Evolutionary conservation across 139 green algal species (phyloP), one percentile per base, ranked within the genome.

Genomic region (Micractinium sp.): DNA sequence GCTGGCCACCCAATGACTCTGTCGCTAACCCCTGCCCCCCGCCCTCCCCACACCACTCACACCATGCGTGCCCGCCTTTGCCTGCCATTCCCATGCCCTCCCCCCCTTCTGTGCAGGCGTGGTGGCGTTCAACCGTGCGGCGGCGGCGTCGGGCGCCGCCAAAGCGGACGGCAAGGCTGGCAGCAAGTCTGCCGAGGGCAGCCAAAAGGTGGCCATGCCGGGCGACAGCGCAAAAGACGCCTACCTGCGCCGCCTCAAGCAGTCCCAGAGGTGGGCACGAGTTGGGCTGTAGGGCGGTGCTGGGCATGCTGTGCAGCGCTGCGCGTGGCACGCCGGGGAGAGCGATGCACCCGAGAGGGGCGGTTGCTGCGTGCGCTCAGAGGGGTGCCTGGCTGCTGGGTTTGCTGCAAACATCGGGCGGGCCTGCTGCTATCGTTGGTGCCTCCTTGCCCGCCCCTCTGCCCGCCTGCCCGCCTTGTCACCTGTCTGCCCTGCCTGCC

Each of bases 111-210:
- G 0, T 38, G 14, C 74, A 80, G 74, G 83, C 29, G 83, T 87
- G 83, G 83, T 80, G 27, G 67, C 83, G 14, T 79, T 87, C 66
- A 87, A 79, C 35, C 66, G 83, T 15, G 83, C 39, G 14, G 83
- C 83, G 14, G 83, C 83, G 1, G 67, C 83, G 20, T 38, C 82
- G 15, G 33, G 53, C 63, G 29, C 56, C 56, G 4, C 3, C 56
- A n/a, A 38, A 47, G 80, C 2, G 1, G 78, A 41, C 31, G 73
- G 25, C 29, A 79, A 79, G 73, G 78, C 41, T n/a, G 41, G 12
- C 78, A 63, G 78, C 78, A 84, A 84, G 78, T 5, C 35, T 27
- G 35, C 53, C 61, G 23, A 60, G 27, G 27, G 61, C 35, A 19
- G 60, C 53, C 18, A 0, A 27, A 85, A 87, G 33, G n/a, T 22